Base-by-base conservation (phyloP, 176 grass and related monocot species). In the Triticum urartu region DNA sequence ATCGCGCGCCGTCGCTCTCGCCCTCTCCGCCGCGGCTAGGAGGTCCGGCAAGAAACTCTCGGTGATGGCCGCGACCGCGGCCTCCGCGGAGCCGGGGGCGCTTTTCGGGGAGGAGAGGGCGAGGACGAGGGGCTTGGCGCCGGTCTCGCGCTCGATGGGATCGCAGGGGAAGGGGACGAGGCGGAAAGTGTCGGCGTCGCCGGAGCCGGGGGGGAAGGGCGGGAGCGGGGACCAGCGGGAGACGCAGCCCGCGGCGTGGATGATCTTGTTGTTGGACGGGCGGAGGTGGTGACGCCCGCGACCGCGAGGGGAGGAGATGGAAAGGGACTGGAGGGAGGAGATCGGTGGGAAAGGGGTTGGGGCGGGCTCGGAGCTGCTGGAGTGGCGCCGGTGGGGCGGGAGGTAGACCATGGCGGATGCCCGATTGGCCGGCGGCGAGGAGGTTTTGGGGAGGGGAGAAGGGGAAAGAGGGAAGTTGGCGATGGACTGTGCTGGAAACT, bases 341-440 rank as follows among this genome's bases (percentile, higher is more conserved):
- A 77, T 80, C 82, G 84, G 82, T 22, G 81, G 81, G 17, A 18
- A 59, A 59, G 18, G 30, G 64, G 58, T 68, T 58, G 54, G 54
- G 54, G 54, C 54, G 54, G 17, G 58, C 10, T 82, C 22, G 68
- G 77, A 59, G 43, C 56, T 4, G 77, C 25, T 43, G 24, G 33
- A n/a, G 32, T 85, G 87, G 33, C 87, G 87, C 82, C 85, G 85
- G 68, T 89, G 87, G 17, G 87, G 87, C 45, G 87, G 87, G 76
- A 77, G 58, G 47, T 91, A 91, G 42, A 68, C 76, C 78, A 88
- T 91, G 47, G 75, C 85, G 72, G 36, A 18, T 59, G 17, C 54
- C 33, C 60, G 25, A 22, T 10, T 59, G 18, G 20, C 11, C 26
- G 50, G 10, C 58, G 25, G 26, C 20, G 56, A 58, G 10, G 25